These are phyloP conservation scores for Marasmius oreades DNA, from an alignment of 1,284 basidiomycete species.

Conservation along the genomic window DNA sequence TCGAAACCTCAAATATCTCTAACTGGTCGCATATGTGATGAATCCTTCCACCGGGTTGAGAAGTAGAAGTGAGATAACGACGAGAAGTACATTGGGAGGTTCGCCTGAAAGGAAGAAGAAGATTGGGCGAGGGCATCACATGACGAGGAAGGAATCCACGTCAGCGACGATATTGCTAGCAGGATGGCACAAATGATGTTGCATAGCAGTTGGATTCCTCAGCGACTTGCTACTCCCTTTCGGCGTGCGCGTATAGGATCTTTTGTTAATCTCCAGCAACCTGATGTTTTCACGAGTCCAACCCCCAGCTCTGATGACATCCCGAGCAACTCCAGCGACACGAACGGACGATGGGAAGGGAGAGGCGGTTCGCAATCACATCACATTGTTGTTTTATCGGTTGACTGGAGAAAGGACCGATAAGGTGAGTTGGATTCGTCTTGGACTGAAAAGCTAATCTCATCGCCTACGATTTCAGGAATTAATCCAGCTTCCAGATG, in stretches of 20 bases:
- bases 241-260: conserved; percentile 53
- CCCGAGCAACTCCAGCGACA: conserved; percentile 57
- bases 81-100: conserved; percentile 38
- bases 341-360: conserved; percentile 33
- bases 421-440: too few relatives aligned
- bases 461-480: too few relatives aligned
- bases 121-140: conserved; percentile 24
- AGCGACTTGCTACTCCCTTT: conserved; percentile 33
- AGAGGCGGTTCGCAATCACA: conserved; percentile 40
- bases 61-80: conserved; percentile 40
- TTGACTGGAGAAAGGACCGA: too few relatives aligned
- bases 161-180: conserved; percentile 35
- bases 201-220: conserved; percentile 34
- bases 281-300: conserved; percentile 49
- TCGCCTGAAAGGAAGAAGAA: conserved; percentile 35
- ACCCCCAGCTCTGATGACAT: conserved; percentile 46
- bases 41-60: conserved; percentile 53
- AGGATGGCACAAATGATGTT: conserved; percentile 60
- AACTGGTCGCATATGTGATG: conserved; percentile 49
- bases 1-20: conserved; percentile 37
- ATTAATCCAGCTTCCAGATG: too few relatives aligned
- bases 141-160: conserved; percentile 15
- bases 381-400: conserved; percentile 67
- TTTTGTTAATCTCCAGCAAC: conserved; percentile 53
- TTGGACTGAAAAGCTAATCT: too few relatives aligned